Evolutionary conservation across 2,329 filamentous ascomycete genomes (phyloP), one percentile per base, ranked within the genome.

Genomic region (Nannizziopsis barbatae): DNA sequence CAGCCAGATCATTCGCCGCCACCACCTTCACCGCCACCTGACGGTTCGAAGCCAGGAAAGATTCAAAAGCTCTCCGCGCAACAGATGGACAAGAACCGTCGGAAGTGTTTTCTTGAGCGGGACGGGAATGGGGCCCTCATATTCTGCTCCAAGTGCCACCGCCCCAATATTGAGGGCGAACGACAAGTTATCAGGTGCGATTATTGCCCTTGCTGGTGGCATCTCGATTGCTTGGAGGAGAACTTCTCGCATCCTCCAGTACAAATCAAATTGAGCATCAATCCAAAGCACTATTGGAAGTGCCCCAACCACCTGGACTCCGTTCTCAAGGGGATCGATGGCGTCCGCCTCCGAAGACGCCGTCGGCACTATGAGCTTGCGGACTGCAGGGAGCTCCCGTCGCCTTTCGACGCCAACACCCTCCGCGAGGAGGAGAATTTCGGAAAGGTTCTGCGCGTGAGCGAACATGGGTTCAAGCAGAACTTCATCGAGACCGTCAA

Each of bases 221-320:
- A 98, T 69, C 73, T 95, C 45, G 90, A 96, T 65, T 98, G 92
- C 66, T 71, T 94, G 12, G 82, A 93, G 61, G 86, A 87, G 22
- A 89, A 90, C 31, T 70, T 89, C 60, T 80, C 88, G 31, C 80
- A 84, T 48, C 84, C 87, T 35, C 89, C 89, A 9, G 75, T 80
- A 47, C 68, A 71, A 50, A 64, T 62, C 39, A 54, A 53, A 49
- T 62, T 55, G 62, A 75, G 58, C 44, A 71, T 72, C 55, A 71
- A 72, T 44, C 73, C 83, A 45, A 80, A 82, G 41, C 71, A 73
- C 59, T 83, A 81, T 48, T 98, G 88, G 86, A 83, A 81, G 65
- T 98, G 92, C 62, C 90, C 90, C 43, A 80, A 84, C 54, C 92
- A 98, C 62, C 74, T 84, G 37, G 86, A 92, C 46, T 81, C 90